A percentile compares a stretch with the other conserved stretches of the same genome.
Evolutionary conservation across 164 flowering plant species (phyloP).

Genomic region (Tetracentron sinense): DNA sequence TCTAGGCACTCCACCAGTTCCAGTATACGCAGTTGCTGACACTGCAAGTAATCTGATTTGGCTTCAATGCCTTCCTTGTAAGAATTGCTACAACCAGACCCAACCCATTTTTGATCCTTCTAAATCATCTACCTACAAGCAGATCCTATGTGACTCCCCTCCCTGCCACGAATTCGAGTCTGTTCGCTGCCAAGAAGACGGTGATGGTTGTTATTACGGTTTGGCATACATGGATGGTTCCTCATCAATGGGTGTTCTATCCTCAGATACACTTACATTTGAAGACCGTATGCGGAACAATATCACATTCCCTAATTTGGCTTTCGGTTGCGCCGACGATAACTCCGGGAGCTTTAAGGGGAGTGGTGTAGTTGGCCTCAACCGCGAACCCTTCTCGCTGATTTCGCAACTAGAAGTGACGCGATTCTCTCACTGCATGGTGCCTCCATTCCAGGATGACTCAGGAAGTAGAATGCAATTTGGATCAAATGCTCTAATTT

Average conservation of each 20-base stretch:
- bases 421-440: conserved; percentile 8
- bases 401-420: background rate
- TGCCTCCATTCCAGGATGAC: background rate
- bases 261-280: background rate
- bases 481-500: background rate
- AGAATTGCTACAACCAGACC: background rate
- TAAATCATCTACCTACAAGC: no score
- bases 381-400: background rate
- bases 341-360: background rate
- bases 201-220: background rate
- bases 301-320: background rate
- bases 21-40: background rate
- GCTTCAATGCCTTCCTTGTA: conserved; percentile 2
- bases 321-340: background rate
- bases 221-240: background rate
- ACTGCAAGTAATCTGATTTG: conserved; percentile 2
- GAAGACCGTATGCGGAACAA: background rate
- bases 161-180: no score
- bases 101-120: no score
- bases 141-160: no score
- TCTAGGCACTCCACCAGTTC: background rate
- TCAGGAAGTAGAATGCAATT: conserved; percentile 4
- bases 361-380: background rate
- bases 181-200: background rate
- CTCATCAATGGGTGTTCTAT: background rate